Evolutionary conservation across 2,329 filamentous ascomycete genomes (phyloP).

Genomic region (Scolecobasidium constrictum): DNA sequence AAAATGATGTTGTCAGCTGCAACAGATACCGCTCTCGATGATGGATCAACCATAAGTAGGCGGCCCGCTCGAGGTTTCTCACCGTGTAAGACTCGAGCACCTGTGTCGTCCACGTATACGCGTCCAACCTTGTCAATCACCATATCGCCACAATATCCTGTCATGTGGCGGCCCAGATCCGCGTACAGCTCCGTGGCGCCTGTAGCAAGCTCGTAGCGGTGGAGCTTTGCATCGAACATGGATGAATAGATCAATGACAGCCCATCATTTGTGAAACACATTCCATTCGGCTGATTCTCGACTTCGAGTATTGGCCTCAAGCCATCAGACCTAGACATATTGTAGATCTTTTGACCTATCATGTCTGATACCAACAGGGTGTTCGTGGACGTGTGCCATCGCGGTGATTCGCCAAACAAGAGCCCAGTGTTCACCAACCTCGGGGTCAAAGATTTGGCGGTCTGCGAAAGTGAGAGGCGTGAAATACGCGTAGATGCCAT

Average conservation of each 20-base stretch:
- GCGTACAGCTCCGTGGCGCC: not conserved
- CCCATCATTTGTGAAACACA: not conserved
- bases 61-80: not conserved
- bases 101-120: conserved; percentile 1
- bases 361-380: not conserved
- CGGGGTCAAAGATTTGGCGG: too few species aligned
- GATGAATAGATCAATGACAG: not conserved
- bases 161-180: not conserved
- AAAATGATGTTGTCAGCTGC: not conserved
- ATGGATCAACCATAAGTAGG: not conserved
- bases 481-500: too few species aligned
- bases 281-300: conserved; percentile 3
- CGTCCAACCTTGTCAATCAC: not conserved
- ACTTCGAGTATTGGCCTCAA: not conserved
- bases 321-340: not conserved
- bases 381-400: not conserved
- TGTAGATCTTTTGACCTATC: conserved; percentile 1
- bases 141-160: conserved; percentile 1
- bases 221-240: conserved; percentile 3
- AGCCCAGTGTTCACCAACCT: too few species aligned
- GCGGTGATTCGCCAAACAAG: not conserved
- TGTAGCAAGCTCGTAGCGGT: conserved; percentile 1
- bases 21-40: not conserved
- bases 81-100: not conserved
- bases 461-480: too few species aligned